Conservation (phyloP, 2,329 filamentous ascomycete genomes). For the Emergomyces orientalis region DNA sequence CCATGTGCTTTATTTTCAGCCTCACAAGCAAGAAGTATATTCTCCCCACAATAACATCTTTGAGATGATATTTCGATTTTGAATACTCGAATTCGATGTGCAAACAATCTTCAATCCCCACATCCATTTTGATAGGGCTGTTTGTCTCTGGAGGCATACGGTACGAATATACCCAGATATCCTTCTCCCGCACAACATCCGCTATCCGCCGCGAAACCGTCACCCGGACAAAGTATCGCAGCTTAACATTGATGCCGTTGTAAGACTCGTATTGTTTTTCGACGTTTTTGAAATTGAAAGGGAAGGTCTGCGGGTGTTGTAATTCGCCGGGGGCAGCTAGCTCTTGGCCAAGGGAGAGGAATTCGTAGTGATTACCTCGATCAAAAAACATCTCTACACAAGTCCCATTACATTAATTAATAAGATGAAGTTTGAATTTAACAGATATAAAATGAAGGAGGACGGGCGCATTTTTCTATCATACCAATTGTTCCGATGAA, state of each 20-base stretch:
- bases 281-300: conserved; percentile 99
- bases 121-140: conserved; percentile 99
- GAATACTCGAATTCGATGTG: conserved; percentile 99
- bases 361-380: conserved; percentile 97
- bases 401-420: conserved; percentile 8
- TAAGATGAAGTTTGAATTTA: conserved; percentile 8
- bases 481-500: conserved; percentile 97
- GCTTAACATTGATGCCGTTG: conserved; percentile 98
- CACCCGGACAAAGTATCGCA: conserved; percentile 95
- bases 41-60: conserved; percentile 95
- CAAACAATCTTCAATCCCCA: conserved; percentile 96
- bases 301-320: conserved; percentile 95
- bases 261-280: conserved; percentile 99
- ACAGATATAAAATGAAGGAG: not conserved
- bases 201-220: conserved; percentile 95
- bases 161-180: conserved; percentile 99
- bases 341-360: conserved; percentile 93
- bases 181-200: conserved; percentile 96
- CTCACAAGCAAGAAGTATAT: conserved; percentile 97
- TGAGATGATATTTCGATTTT: conserved; percentile 98
- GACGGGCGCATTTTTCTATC: conserved; percentile 15
- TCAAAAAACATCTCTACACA: conserved; percentile 96
- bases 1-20: conserved; percentile 99
- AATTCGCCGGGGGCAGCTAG: conserved; percentile 94
- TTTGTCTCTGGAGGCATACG: conserved; percentile 97